Base-by-base conservation (phyloP, 208 protist species). In the Trypanosoma boissoni region DNA sequence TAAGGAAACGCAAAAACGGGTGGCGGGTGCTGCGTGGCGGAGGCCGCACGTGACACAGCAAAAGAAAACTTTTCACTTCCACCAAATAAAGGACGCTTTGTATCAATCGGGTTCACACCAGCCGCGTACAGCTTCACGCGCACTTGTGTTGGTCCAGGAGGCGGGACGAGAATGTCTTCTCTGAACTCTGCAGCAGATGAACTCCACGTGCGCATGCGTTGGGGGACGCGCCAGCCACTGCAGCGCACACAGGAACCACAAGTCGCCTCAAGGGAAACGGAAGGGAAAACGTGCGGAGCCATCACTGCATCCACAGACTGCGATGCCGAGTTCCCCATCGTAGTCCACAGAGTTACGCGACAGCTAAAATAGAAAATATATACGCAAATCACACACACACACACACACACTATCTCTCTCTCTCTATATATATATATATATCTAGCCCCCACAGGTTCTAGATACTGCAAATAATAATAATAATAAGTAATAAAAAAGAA, bases 101-200 rank as follows among this genome's bases (percentile, higher is more conserved):
- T 67, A 55, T 90, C 83, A 3, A 70, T 58, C 20, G 77, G 71
- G 51, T 87, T 91, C 44, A 91, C 68, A 26, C 72, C 74, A 1
- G 83, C 79, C 10, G 83, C 83, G 62, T 83, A 86, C 41, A 91
- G 36, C 50, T 78, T 79, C 51, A 91, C 72, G 12, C 76, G 76
- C 14, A 87, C 75, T 61, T 91, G 72, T n/a, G 39, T 42, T 2
- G 71, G 56, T 26, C 63, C 66, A 16, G 83, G 83, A 5, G 65
- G 58, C 16, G 77, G 77, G 10, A 91, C 39, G 2, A 66, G 50
- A 3, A 91, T 53, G 18, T 81, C 68, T 21, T 71, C 10, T 21
- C 26, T 31, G 36, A 20, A 48, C 23, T 23, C 20, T 6, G 57
- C 48, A 4, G 51, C 58, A 10, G 53, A 51, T 27, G 52, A 9